A percentile compares a stretch with the other conserved stretches of the same genome.
Conservation (phyloP, 805 yeast species). For the Saccharomyces kudriavzevii region DNA sequence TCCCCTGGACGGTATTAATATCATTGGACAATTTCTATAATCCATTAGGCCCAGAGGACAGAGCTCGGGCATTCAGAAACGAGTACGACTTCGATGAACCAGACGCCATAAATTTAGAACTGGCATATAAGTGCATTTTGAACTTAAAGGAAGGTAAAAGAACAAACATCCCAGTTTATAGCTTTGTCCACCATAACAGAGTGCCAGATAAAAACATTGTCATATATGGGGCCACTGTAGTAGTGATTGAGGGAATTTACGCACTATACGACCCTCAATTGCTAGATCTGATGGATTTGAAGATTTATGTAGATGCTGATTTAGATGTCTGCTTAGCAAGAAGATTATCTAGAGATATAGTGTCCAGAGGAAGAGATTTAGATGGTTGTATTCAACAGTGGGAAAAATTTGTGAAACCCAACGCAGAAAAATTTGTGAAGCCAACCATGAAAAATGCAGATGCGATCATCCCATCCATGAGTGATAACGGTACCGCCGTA, state of each 20-base stretch:
- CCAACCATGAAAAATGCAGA: slow-evolving; percentile 69
- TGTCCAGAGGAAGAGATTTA: slow-evolving; percentile 78
- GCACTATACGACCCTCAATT: slow-evolving; percentile 67
- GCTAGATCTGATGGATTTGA: slow-evolving; percentile 70
- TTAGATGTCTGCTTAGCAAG: slow-evolving; percentile 87
- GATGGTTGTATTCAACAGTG: slow-evolving; percentile 80
- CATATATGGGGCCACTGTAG: slow-evolving; percentile 89
- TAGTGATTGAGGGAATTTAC: slow-evolving; percentile 85
- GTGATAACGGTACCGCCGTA: slow-evolving; percentile 75
- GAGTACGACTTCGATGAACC: slow-evolving; percentile 87
- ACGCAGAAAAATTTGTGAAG: slow-evolving; percentile 63
- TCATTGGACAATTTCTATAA: slow-evolving; percentile 88
- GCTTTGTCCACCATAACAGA: slow-evolving; percentile 56
- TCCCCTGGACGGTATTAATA: slow-evolving; percentile 89
- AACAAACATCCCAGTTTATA: slow-evolving; percentile 59
- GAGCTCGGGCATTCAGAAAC: slow-evolving; percentile 54
- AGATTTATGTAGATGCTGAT: slow-evolving; percentile 89
- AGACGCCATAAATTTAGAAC: slow-evolving; percentile 70
- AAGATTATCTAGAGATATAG: slow-evolving; percentile 77
- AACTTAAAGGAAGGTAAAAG: slow-evolving; percentile 63
- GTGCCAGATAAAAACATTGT: slow-evolving; percentile 60
- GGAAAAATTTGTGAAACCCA: slow-evolving; percentile 87
- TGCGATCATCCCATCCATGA: slow-evolving; percentile 82
- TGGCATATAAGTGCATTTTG: slow-evolving; percentile 53
- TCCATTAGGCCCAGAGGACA: slow-evolving; percentile 57